Conservation (phyloP, 2,329 filamentous ascomycete genomes). For the Neonectria magnoliae region DNA sequence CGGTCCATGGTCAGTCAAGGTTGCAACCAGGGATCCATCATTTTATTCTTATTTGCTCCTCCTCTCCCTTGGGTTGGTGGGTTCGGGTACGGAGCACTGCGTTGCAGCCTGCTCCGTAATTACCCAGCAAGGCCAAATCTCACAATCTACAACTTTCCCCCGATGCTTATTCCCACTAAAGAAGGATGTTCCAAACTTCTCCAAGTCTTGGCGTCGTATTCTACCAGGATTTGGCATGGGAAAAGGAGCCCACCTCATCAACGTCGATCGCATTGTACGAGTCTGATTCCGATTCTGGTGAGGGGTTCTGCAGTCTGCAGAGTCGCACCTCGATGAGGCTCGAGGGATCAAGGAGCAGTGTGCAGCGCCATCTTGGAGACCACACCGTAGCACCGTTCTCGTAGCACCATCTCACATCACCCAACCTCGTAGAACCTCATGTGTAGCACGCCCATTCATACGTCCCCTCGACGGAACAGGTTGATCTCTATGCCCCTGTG, state of each 20-base stretch:
- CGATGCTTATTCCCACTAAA: conserved; percentile 20
- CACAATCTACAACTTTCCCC: background rate
- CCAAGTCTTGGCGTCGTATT: conserved; percentile 7
- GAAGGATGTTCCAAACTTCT: background rate
- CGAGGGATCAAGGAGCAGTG: conserved; percentile 10
- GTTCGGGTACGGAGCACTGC: background rate
- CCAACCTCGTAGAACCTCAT: background rate
- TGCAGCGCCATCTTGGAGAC: background rate
- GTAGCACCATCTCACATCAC: background rate
- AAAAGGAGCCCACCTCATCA: background rate
- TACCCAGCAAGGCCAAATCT: background rate
- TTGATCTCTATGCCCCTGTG: background rate
- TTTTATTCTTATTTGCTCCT: background rate
- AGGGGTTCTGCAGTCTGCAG: conserved; percentile 26
- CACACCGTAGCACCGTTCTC: background rate
- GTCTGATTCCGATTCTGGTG: conserved; percentile 17
- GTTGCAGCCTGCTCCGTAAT: background rate
- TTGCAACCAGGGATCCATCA: conserved; percentile 3
- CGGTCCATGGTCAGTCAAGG: background rate
- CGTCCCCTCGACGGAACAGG: background rate
- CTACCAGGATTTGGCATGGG: background rate
- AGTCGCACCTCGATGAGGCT: conserved; percentile 35
- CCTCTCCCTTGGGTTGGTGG: no score
- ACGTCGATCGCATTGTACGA: conserved; percentile 16
- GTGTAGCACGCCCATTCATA: background rate